Percentiles rank a stretch among this genome's conserved stretches.
These are phyloP conservation scores for Ophiostoma angusticollis DNA, from an alignment of 2,329 filamentous ascomycete species.

Conservation along the genomic window DNA sequence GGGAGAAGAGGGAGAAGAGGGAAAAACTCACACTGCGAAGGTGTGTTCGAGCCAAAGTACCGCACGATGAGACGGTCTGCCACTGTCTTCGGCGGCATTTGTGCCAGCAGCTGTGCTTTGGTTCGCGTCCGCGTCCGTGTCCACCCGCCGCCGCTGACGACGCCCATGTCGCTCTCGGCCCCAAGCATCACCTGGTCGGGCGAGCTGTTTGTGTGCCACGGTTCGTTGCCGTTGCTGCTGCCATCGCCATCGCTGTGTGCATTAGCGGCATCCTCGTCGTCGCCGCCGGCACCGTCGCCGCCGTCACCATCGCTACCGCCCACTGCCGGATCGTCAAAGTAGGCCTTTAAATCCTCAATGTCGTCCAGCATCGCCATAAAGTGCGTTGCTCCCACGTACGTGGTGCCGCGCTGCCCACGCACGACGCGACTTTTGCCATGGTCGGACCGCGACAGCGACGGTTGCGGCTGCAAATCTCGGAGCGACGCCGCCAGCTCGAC, in stretches of 20 bases:
- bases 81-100: conserved; percentile 32
- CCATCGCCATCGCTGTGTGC: conserved; percentile 22
- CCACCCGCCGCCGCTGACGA: no score
- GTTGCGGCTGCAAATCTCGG: neutral
- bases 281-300: no score
- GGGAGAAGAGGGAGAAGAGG: neutral
- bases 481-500: conserved; percentile 3
- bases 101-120: conserved; percentile 33
- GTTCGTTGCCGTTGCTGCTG: conserved; percentile 22
- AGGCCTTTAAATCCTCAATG: conserved; percentile 47
- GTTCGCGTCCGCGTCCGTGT: conserved; percentile 24
- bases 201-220: conserved; percentile 14
- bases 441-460: neutral
- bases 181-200: conserved; percentile 30
- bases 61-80: conserved; percentile 38
- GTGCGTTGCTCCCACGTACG: conserved; percentile 46
- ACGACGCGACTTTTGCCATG: conserved; percentile 28
- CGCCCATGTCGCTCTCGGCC: no score
- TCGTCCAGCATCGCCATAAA: conserved; percentile 49
- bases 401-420: conserved; percentile 28
- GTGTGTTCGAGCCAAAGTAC: conserved; percentile 41
- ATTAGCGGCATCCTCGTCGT: no score
- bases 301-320: conserved; percentile 21
- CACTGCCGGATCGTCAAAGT: conserved; percentile 38
- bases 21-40: conserved; percentile 32